Percentiles rank a stretch among this genome's conserved stretches.
Conservation (phyloP, 495 filamentous ascomycete genomes). For the Friedmanniomyces simplex region DNA sequence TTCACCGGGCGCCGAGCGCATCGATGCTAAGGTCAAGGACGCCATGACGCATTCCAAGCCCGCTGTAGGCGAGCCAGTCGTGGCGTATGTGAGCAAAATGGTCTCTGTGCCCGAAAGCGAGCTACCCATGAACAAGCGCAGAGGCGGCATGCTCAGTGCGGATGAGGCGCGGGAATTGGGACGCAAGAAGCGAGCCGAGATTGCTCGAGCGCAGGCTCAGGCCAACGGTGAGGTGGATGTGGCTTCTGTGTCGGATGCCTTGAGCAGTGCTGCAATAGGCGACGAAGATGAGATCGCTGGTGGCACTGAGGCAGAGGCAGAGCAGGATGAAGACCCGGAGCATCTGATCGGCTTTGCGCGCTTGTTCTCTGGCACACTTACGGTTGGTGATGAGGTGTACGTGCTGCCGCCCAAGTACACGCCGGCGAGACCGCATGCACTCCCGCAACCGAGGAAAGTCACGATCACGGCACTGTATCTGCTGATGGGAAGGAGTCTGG, state of each 20-base stretch:
- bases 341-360: slow-evolving; percentile 91
- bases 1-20: slow-evolving; percentile 65
- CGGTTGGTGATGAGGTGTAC: slow-evolving; percentile 82
- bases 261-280: slow-evolving; percentile 45
- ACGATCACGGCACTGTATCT: slow-evolving; percentile 85
- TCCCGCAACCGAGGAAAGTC: slow-evolving; percentile 70
- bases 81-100: slow-evolving; percentile 98
- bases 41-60: slow-evolving; percentile 76
- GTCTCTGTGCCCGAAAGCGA: slow-evolving; percentile 88
- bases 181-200: slow-evolving; percentile 78
- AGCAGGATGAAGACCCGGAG: slow-evolving; percentile 56
- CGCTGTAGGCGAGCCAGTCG: slow-evolving; percentile 58
- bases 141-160: slow-evolving; percentile 59
- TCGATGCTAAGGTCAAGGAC: slow-evolving; percentile 56
- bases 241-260: slow-evolving; percentile 39
- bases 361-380: slow-evolving; percentile 81
- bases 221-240: slow-evolving; percentile 33
- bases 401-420: slow-evolving; percentile 87
- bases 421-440: slow-evolving; percentile 62
- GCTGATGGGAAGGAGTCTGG: slow-evolving; percentile 86
- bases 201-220: slow-evolving; percentile 62
- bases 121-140: slow-evolving; percentile 66
- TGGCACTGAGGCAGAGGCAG: slow-evolving; percentile 17
- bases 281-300: slow-evolving; percentile 26
- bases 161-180: slow-evolving; percentile 85